Conservation (phyloP, 148 eudicot species). For the Silene conica region DNA sequence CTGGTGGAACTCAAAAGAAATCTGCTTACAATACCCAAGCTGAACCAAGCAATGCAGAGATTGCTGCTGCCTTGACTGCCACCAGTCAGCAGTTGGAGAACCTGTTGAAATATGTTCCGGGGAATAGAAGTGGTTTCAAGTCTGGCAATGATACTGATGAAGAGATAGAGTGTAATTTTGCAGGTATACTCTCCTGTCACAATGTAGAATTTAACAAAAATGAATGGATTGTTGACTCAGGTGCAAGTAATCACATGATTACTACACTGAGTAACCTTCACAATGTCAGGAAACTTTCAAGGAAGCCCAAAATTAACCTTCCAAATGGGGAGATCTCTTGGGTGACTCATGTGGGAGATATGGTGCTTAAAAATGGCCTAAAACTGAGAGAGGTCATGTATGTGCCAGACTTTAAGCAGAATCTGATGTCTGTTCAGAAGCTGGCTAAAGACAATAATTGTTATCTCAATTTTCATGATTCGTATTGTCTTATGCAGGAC, state of each 20-base stretch:
- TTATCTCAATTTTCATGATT: background rate
- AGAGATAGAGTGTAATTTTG: background rate
- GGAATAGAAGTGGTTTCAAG: background rate
- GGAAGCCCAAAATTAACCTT: background rate
- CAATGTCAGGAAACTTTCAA: fast-evolving
- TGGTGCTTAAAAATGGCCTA: background rate
- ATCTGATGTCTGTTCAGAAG: no score
- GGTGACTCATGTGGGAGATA: background rate
- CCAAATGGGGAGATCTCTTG: background rate
- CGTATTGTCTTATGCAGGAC: background rate
- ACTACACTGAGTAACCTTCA: no score
- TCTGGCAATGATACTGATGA: background rate
- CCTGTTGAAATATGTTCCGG: background rate
- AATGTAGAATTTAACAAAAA: background rate
- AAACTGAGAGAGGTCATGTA: background rate
- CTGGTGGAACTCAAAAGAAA: no score
- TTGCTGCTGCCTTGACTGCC: background rate
- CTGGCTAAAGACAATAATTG: background rate
- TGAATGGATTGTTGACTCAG: background rate
- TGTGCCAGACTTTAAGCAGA: background rate
- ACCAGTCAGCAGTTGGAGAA: background rate
- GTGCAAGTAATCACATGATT: background rate
- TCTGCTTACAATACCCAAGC: background rate
- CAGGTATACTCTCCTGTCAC: background rate
- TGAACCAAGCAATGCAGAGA: background rate